A percentile compares a stretch with the other conserved stretches of the same genome.
phyloP scores from a whole-genome alignment of 306 rosid genomes.

The Cucurbita maxima region DNA sequence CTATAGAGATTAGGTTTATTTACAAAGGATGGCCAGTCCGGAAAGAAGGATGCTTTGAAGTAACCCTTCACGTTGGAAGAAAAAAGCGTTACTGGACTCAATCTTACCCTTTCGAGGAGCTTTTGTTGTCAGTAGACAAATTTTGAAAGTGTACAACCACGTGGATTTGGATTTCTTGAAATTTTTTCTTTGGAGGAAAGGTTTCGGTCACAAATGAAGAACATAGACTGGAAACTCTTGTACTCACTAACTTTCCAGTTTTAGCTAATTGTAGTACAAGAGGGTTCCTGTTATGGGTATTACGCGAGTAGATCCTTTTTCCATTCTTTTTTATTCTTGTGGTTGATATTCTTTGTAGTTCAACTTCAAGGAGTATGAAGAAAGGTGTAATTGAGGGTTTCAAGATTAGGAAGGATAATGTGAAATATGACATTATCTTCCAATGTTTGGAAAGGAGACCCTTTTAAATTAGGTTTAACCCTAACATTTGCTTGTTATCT shows the following conservation, averaged over 20 bases:
- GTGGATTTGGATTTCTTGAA: too few relatives aligned
- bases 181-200: too few relatives aligned
- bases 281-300: too few relatives aligned
- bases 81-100: not conserved
- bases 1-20: not conserved
- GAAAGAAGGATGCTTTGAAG: not conserved
- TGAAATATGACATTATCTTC: not conserved
- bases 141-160: not conserved
- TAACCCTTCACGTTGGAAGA: not conserved
- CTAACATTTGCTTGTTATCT: not conserved
- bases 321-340: not conserved
- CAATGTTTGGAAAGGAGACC: not conserved
- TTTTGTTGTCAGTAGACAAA: not conserved
- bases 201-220: too few relatives aligned
- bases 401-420: not conserved
- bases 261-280: too few relatives aligned
- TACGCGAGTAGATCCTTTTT: not conserved
- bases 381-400: not conserved
- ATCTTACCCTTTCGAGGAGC: not conserved
- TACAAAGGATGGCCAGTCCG: not conserved
- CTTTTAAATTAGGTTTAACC: not conserved
- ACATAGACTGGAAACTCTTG: too few relatives aligned
- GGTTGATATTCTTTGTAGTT: not conserved
- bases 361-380: not conserved
- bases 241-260: too few relatives aligned